Base-by-base conservation (phyloP, 805 yeast genomes). In the Yarrowia osloensis region DNA sequence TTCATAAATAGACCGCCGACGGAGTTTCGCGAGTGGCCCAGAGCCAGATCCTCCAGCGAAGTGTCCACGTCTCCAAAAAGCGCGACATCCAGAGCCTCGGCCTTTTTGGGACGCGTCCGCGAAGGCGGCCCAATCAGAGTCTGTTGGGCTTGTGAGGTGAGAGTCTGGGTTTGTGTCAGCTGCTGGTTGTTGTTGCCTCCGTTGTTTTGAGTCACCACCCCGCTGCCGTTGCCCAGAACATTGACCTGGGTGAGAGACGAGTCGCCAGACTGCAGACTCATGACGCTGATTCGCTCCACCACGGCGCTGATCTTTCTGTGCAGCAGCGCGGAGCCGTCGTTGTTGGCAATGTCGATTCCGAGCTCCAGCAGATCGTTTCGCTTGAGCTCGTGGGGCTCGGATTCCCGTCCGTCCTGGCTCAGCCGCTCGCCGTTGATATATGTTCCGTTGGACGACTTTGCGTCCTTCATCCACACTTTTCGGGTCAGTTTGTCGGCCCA, bases 381-480 rank as follows among this genome's bases (percentile, higher is more conserved):
- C 67, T 86, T 82, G 61, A 95, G 77, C 71, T 87, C 90, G 22
- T 84, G 85, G 21, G 82, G 81, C 67, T 77, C 81, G 40, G 77
- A 73, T 50, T 86, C 88, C 44, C 85, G 87, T 67, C 81, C 82
- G 44, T 86, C 90, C 17, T 82, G 79, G 46, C 85, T 84, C 12
- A 95, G 81, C 69, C 92, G 87, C 47, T 78, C 81, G 37, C 87
- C 90, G 76, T 95, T 95, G 59, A 95, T 85, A 76, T 89, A 96
- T 0, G 99, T 94, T 11, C 99, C 99, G 77, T 95, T 95, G 26
- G 97, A 89, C 2, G 96, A 89, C 67, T 92, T 91, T 73, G 92
- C 83, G 78, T 95, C 99, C 71, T 88, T 86, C 28, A 95, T 83
- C 81, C 82, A 91, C 22, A 96, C 82, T 68, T 83, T 83, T 5